Base-by-base conservation (phyloP, 2,329 filamentous ascomycete species). In the Herpotrichia juniperi region DNA sequence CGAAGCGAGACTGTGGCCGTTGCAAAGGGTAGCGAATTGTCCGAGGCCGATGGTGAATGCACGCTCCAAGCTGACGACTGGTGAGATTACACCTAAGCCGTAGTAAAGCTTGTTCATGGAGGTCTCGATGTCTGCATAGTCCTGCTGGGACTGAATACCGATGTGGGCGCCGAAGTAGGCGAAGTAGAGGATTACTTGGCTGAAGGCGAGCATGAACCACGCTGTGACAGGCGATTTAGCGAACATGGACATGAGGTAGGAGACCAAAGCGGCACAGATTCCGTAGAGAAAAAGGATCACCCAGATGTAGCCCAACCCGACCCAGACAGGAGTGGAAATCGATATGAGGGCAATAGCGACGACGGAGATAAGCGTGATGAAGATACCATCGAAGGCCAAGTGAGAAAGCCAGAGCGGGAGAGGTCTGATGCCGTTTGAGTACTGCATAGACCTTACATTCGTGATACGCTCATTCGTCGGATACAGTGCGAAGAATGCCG, bases 401-500 rank as follows among this genome's bases (percentile, higher is more conserved):
- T 96, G 91, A 94, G n/a, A 88, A 7, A 66, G 12, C 65, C 93
- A 97, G 1, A 96, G 79, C 0, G 91, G 90, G 14, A 89, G 76
- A 0, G 89, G 87, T 9, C 89, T 82, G 28, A 96, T 90, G 34
- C 93, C 92, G 66, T 96, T 96, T 34, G 89, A 93, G 74, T 96
- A 96, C 68, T 96, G 87, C 26, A 96, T 79, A 9, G 88, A 88
- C 42, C 92, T 84, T 14, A 97, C 89, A 56, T 91, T 88, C 34
- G 85, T 80, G 5, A 91, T 80, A 19, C 91, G 83, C 71, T 96
- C 93, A 19, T 88, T 79, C 21, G 91, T 96, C 0, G 90, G 90
- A 66, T 96, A 96, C 1, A 96, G 78, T 0, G 88, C 83, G 65
- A 96, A 96, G 78, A 96, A 94, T 3, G 87, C 90, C 0, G 92